A percentile compares a stretch with the other conserved stretches of the same genome.
phyloP scores from a whole-genome alignment of 345 rosid species.

The Geranium brycei region DNA sequence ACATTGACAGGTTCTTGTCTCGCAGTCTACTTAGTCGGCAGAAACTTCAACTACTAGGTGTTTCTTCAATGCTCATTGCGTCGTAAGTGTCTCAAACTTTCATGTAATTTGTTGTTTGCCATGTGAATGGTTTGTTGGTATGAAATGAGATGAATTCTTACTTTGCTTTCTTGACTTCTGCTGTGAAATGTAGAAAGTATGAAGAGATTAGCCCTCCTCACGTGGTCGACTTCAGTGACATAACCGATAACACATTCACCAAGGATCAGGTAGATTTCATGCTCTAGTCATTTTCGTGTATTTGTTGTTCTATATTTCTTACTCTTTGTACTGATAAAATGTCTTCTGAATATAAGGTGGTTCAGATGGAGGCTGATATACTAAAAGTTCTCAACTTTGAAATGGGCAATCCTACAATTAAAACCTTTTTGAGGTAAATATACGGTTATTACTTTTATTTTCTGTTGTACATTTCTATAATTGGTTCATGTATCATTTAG shows the following conservation, averaged over 20 bases:
- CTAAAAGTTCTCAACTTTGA: conserved; percentile 44
- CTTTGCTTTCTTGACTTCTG: conserved; percentile 5
- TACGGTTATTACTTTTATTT: background rate
- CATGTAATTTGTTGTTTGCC: background rate
- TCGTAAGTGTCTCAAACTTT: conserved; percentile 26
- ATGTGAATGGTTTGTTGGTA: background rate
- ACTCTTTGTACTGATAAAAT: background rate
- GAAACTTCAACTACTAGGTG: conserved; percentile 57
- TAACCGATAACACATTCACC: conserved; percentile 60
- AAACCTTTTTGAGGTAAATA: conserved; percentile 40
- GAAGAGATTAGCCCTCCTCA: conserved; percentile 61
- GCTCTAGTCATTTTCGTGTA: background rate
- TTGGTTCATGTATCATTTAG: background rate
- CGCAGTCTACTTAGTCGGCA: conserved; percentile 25
- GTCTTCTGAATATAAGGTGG: conserved; percentile 24
- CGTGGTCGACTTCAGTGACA: conserved; percentile 56
- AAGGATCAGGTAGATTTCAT: conserved; percentile 29
- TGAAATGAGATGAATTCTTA: background rate
- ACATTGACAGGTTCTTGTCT: conserved; percentile 50
- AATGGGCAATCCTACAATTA: conserved; percentile 45
- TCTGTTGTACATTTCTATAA: background rate
- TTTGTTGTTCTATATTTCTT: background rate
- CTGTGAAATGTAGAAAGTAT: conserved; percentile 34
- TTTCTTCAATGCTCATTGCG: conserved; percentile 64
- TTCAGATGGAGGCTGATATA: conserved; percentile 46